Evolutionary conservation across 805 yeast genomes (phyloP), one percentile per base, ranked within the genome.

Genomic region (Diddensiella transvaalensis): DNA sequence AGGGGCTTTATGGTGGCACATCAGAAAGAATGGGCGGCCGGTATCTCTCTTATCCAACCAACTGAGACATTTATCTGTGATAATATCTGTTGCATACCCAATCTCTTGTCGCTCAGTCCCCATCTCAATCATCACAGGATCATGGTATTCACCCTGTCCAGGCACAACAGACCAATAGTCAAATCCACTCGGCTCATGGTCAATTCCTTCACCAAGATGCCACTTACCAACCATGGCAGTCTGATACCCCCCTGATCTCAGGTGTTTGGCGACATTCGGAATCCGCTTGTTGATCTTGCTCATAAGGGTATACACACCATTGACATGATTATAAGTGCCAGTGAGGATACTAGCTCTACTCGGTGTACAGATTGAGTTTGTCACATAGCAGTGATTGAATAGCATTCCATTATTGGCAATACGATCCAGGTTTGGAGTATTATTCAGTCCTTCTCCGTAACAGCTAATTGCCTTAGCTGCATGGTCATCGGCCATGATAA

Each of bases 401-500:
- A 11, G 11, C 44, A 40, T 40, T 6, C 44, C 44, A 11, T 23
- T 29, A 13, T 40, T 17, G 6, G 44, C 44, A n/a, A 40, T 19
- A 6, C 44, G 10, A 40, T 40, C 44, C 19, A 40, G 5, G 33
- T 40, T 40, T 23, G 44, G 32, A 26, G 32, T 26, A 8, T 17
- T 43, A 22, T 26, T 46, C 15, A 29, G 15, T 4, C 38, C 36
- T 10, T 15, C 15, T 17, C 49, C 49, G 21, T 40, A 46, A 30
- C 49, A 42, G 24, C 49, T 45, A 18, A 42, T 26, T 3, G 35
- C 37, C 22, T 41, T 46, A 13, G 32, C 32, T 26, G 40, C 49
- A 29, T 26, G 44, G 45, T 46, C 49, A 22, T 46, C 49, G 6
- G 45, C 49, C 47, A 46, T 33, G 19, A 46, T 26, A 13, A 46